Conservation (phyloP, 2,329 filamentous ascomycete species). For the Cladorrhinum sp. region DNA sequence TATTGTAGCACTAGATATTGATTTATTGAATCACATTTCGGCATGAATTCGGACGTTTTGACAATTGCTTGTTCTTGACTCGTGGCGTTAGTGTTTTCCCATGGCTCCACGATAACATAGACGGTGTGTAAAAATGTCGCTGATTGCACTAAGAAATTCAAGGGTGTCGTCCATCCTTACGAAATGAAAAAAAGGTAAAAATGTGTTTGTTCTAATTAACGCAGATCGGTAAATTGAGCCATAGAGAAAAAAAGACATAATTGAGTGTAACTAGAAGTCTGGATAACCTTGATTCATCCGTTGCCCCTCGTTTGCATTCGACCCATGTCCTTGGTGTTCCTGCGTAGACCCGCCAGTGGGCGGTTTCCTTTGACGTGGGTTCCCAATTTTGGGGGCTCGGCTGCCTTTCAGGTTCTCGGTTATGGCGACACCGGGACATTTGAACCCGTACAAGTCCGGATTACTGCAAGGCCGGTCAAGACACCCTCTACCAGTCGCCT, state of each 20-base stretch:
- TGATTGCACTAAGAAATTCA: too few relatives aligned
- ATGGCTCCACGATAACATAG: background rate
- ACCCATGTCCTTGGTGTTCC: conserved; percentile 9
- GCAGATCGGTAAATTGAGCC: background rate
- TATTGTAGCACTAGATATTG: background rate
- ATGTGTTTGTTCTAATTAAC: too few relatives aligned
- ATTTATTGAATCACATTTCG: background rate
- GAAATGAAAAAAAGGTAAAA: too few relatives aligned
- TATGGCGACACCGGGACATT: conserved; percentile 12
- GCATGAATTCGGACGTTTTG: background rate
- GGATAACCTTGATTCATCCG: background rate
- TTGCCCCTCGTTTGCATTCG: conserved; percentile 8
- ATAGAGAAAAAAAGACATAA: background rate
- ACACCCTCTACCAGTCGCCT: background rate
- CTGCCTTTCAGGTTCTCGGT: background rate
- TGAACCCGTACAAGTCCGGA: background rate
- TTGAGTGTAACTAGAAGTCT: conserved; percentile 4
- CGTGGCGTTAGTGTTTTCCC: background rate
- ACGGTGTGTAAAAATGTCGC: too few relatives aligned
- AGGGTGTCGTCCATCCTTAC: too few relatives aligned
- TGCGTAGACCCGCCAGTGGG: conserved; percentile 7
- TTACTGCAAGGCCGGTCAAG: background rate
- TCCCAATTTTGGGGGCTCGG: conserved; percentile 7
- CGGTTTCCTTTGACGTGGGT: conserved; percentile 16
- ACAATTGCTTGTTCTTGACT: background rate